Evolutionary conservation across 805 yeast species (phyloP), one percentile per base, ranked within the genome.

Genomic region (Tetrapisispora pingtungensis): DNA sequence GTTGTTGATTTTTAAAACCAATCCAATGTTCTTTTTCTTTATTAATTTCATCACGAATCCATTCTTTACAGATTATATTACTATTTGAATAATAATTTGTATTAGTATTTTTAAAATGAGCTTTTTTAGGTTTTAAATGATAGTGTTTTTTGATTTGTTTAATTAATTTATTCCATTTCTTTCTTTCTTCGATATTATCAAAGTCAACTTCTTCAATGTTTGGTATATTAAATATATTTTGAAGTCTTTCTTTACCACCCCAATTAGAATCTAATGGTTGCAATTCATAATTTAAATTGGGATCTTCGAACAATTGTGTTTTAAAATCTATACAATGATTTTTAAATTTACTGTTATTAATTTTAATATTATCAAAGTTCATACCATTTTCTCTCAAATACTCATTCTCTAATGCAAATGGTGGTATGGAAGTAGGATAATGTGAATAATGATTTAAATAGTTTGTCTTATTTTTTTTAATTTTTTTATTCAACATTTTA

Each of bases 181-280:
- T 52, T 14, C 59, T 53, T 39, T 62, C 65, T 34, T 59, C 51
- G 36, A 51, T 47, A 30, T 41, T 36, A 15, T 30, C 7, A 22
- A 41, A 41, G 27, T 19, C 18, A 14, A 41, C 26, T 13, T 41
- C 24, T 1, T 27, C 39, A 14, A 33, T 28, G 13, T 22, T 19
- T 19, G 43, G 38, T 28, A 57, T 49, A 38, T 57, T 53, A 49
- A 80, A 72, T 26, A 79, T 75, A 36, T 64, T 66, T 44, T 73
- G 72, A 47, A 84, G 66, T 48, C 88, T 63, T 46, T 74, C 74
- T 46, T 74, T 84, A 34, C 93, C 94, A 27, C 80, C 80, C 93
- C 93, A 84, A 17, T 71, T 64, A 1, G 73, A 72, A 36, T 73
- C 68, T 42, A 78, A 60, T 43, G 71, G 72, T 3, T 68, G 65